Percentiles rank a stretch among this genome's conserved stretches.
These are phyloP conservation scores for Coemansia sp. DNA, from an alignment of 192 early-diverging fungal genomes.

Conservation along the genomic window DNA sequence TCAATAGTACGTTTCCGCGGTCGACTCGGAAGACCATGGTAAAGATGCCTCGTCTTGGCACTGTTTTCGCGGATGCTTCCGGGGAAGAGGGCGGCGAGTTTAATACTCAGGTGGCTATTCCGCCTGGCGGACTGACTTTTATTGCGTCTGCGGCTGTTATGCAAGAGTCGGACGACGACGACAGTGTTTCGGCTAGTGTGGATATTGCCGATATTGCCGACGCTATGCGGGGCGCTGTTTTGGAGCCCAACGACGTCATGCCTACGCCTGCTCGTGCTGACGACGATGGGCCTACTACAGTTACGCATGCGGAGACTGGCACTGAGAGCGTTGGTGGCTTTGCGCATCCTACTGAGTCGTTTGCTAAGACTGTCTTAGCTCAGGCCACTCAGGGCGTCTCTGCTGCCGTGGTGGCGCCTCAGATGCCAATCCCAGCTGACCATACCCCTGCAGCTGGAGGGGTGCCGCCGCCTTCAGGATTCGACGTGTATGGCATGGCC, in stretches of 20 bases:
- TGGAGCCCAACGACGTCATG: not conserved
- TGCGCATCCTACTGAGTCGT: conserved; percentile 14
- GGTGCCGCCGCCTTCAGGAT: conserved; percentile 24
- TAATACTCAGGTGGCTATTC: conserved; percentile 34
- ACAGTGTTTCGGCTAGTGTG: not conserved
- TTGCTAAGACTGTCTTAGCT: not conserved
- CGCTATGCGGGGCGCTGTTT: not conserved
- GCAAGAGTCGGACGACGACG: conserved; percentile 20
- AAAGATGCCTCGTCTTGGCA: conserved; percentile 22
- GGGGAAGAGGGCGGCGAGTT: conserved; percentile 25
- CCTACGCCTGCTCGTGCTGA: not conserved
- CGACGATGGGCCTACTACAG: not conserved
- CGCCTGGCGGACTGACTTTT: conserved; percentile 48
- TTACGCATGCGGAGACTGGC: not conserved
- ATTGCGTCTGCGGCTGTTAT: conserved; percentile 38
- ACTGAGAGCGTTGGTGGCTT: conserved; percentile 35
- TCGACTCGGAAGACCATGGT: conserved; percentile 8
- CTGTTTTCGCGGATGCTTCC: not conserved
- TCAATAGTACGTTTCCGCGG: not conserved
- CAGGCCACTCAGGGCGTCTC: not conserved
- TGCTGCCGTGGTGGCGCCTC: not conserved
- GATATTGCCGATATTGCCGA: conserved; percentile 6
- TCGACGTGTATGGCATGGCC: conserved; percentile 16
- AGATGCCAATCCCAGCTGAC: conserved; percentile 32
- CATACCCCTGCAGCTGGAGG: not conserved